Evolutionary conservation across 1,284 basidiomycete genomes (phyloP), one percentile per base, ranked within the genome.

Genomic region (Leccinum fuscescens): DNA sequence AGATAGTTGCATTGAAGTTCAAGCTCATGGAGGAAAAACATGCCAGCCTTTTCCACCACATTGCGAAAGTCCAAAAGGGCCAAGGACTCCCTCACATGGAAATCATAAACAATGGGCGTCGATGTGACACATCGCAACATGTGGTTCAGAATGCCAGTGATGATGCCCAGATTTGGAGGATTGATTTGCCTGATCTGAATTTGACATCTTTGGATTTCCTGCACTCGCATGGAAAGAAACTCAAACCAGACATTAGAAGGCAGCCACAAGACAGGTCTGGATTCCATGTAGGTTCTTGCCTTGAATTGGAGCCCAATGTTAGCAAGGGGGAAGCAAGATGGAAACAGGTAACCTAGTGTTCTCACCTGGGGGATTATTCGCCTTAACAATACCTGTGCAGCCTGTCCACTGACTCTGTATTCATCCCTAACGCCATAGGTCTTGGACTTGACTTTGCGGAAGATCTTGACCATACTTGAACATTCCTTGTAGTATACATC

Each of bases 41-140:
- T 63, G 0, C 53, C 31, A 2, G 48, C 49, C 0, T 15, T 9
- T 3, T 62, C 12, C 2, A 55, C 4, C 0, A 64, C 37, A 24
- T n/a, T 31, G 8, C 5, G 14, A 50, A 55, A 64, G 4, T 62
- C 29, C 1, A 67, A 14, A 0, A 65, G 31, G 1, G 53, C 58
- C 49, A 68, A 12, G 0, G 58, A 65, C 20, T 68, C 55, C 1
- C 56, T 39, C 0, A 68, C 35, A 61, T 67, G 55, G 3, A 39
- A 56, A 7, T 66, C 54, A 51, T 35, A 57, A 0, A 60, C 3
- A 2, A 61, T 51, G 1, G 60, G 52, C 0, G 61, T 65, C 1
- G 29, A 46, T 1, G 39, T 39, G 2, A 15, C 61, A 31, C 42
- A 58, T 0, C 24, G 12, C 0, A 69, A 37, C 63, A 69, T 63